Evolutionary conservation across 768 basidiomycete species (phyloP).

Genomic region (Boletus rufocinnamomeus): DNA sequence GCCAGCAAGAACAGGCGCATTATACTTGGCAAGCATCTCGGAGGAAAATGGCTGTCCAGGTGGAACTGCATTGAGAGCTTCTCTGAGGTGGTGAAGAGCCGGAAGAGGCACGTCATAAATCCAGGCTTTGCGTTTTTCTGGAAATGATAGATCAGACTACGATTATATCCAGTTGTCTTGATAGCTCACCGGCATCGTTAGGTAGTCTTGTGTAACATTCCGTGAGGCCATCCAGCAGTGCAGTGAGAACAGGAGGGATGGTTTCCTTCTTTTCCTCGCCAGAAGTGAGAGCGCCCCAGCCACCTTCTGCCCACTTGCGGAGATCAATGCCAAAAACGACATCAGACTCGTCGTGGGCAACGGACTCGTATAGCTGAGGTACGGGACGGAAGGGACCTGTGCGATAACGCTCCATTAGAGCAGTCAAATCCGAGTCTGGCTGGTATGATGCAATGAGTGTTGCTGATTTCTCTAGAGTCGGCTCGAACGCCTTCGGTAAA

Average conservation of each 20-base stretch:
- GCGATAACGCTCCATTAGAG: slow-evolving; percentile 88
- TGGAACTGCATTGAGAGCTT: slow-evolving; percentile 76
- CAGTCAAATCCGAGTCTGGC: slow-evolving; percentile 83
- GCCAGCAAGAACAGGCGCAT: slow-evolving; percentile 84
- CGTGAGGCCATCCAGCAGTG: slow-evolving; percentile 62
- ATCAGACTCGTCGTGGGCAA: slow-evolving; percentile 80
- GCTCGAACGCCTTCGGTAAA: slow-evolving; percentile 66
- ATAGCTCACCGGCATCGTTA: slow-evolving; percentile 59
- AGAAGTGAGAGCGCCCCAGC: slow-evolving; percentile 59
- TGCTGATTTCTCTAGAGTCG: slow-evolving; percentile 66
- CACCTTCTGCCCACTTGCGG: slow-evolving; percentile 86
- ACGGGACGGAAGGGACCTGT: slow-evolving; percentile 91
- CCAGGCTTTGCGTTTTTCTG: slow-evolving; percentile 89
- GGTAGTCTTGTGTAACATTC: slow-evolving; percentile 63
- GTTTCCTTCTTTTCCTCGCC: slow-evolving; percentile 61
- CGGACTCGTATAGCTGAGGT: slow-evolving; percentile 84
- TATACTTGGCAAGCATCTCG: slow-evolving; percentile 70
- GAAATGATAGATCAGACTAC: slow-evolving; percentile 1
- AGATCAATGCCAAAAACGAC: slow-evolving; percentile 92
- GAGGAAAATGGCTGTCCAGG: slow-evolving; percentile 45
- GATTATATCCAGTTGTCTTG: background rate
- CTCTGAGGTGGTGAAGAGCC: slow-evolving; percentile 82
- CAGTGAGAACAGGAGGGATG: slow-evolving; percentile 73
- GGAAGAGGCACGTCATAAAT: slow-evolving; percentile 91
- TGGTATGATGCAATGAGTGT: slow-evolving; percentile 83